Base-by-base conservation (phyloP, 176 grass and related monocot genomes). In the Eragrostis curvula region DNA sequence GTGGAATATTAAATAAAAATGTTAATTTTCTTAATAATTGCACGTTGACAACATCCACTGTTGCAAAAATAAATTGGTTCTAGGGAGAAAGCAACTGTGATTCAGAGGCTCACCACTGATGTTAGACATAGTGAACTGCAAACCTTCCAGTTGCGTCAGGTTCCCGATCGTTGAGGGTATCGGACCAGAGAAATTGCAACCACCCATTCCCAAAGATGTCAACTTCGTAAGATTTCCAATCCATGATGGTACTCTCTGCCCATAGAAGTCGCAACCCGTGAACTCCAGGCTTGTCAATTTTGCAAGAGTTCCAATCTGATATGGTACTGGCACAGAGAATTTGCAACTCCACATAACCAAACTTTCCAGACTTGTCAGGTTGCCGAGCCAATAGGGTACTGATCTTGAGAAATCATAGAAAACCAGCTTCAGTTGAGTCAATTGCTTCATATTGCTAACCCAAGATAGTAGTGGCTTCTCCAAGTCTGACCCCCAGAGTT, bases 401-500 rank as follows among this genome's bases (percentile, higher is more conserved):
- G 14, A 27, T 49, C 0, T 3, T 15, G 65, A 61, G 18, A 78
- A 85, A 6, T 69, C 83, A 12, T 73, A 82, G 0, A 0, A 7
- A 2, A 5, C 0, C 25, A 82, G 56, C 13, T 0, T 0, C 20
- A 82, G 59, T 0, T 0, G 0, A 0, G 27, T 63, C 20, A 82
- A 13, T 2, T 73, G 11, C 2, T 23, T 73, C 36, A 59, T 0
- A 3, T 72, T 72, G 12, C 43, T 21, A 16, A 79, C 17, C 45
- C 40, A 81, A 71, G 52, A 47, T 58, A 71, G 21, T 15, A 3
- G 11, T 7, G 17, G 39, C 16, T 71, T 81, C 40, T 47, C 40
- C 23, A 20, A 32, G 9, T 15, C 48, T 11, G 56, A 73, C 8
- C 68, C 80, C 0, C 0, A 8, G 6, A 82, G 69, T 6, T 0